A percentile compares a stretch with the other conserved stretches of the same genome.
phyloP scores from a whole-genome alignment of 192 early-diverging fungal species.

The Polychytrium aggregatum region DNA sequence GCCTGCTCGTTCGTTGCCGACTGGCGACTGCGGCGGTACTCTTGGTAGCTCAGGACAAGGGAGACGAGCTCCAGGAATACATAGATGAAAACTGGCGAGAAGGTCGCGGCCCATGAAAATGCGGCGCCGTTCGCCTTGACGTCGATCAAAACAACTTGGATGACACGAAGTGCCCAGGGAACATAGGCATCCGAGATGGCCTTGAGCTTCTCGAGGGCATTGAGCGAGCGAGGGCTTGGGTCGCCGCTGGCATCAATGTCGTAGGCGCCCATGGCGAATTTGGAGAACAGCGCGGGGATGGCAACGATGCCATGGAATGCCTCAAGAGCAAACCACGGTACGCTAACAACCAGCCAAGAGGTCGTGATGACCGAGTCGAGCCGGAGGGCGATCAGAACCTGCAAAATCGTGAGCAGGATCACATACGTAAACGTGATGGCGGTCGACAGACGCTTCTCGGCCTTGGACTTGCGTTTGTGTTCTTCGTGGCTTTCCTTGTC shows the following conservation, averaged over 20 bases:
- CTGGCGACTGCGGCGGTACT: background rate
- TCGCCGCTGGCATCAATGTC: background rate
- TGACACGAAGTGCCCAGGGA: constrained; percentile 57
- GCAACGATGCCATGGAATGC: constrained; percentile 49
- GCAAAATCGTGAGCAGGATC: constrained; percentile 55
- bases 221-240: constrained; percentile 9
- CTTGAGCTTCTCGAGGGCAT: constrained; percentile 12
- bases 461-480: constrained; percentile 3
- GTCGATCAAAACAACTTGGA: constrained; percentile 55
- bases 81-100: constrained; percentile 19
- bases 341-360: constrained; percentile 57
- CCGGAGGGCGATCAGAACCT: constrained; percentile 61
- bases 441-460: constrained; percentile 17
- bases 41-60: constrained; percentile 7
- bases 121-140: constrained; percentile 20
- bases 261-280: background rate
- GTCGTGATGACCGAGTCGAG: constrained; percentile 54
- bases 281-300: background rate
- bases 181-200: constrained; percentile 28
- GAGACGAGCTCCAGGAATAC: constrained; percentile 3
- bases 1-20: no score
- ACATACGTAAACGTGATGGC: constrained; percentile 25
- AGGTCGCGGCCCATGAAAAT: constrained; percentile 19
- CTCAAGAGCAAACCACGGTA: constrained; percentile 79
- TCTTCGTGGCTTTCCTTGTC: constrained; percentile 1